Evolutionary conservation across 163 green algal genomes (phyloP), one percentile per base, ranked within the genome.

Genomic region (Chlorella variabilis): DNA sequence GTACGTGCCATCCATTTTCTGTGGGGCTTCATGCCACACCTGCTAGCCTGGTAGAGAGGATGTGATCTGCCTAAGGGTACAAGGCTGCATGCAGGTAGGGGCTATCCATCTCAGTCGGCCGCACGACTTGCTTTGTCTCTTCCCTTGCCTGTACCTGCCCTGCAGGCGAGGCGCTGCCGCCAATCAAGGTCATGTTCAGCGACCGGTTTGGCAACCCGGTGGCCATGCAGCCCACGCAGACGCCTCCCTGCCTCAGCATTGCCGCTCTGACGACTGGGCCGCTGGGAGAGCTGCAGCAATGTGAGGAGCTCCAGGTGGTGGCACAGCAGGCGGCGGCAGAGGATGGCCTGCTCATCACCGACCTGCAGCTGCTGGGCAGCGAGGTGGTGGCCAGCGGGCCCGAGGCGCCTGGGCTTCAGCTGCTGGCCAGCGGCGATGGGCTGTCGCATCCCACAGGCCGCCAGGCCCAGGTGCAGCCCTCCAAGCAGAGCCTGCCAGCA

Each of bases 151-250:
- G 33, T n/a, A 75, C n/a, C n/a, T 92, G 65, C 88, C 29, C 23
- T 77, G 48, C 77, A 83, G 77, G 77, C 7, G 51, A 77, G 77
- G 77, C 31, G 66, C 66, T 83, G 66, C 77, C 77, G n/a, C 82
- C 83, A 0, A 66, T 95, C 62, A 85, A 81, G 15, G 48, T 96
- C 27, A 71, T 77, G 11, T 86, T 92, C 41, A 82, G 79, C 59
- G 92, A 94, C 75, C 77, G 67, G 2, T 75, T 83, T 68, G 89
- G 86, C 83, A 94, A 94, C 67, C 31, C 38, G 18, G 81, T 90
- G 31, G 13, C 67, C 23, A 29, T 83, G 67, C 38, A 42, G 2
- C 9, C 66, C 15, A 29, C 81, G 11, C 61, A 31, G 25, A 41
- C 73, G 17, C 39, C 54, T 6, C 49, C 51, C 51, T 69, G 65